Evolutionary conservation across 2,329 filamentous ascomycete genomes (phyloP), one percentile per base, ranked within the genome.

Genomic region (Aspergillus ruber): DNA sequence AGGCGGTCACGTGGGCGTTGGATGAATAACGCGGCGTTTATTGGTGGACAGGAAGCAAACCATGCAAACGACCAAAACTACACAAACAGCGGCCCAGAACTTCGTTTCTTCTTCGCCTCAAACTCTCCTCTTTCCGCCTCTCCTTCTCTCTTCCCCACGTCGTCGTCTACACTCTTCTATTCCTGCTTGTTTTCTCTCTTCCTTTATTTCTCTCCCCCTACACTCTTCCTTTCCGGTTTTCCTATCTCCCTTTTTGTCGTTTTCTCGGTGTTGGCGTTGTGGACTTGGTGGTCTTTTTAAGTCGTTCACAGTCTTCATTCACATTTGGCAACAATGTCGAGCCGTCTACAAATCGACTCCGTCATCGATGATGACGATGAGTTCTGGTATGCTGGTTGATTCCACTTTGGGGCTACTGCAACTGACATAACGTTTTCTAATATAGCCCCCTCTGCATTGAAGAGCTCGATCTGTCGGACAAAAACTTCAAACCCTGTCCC

Each of bases 381-480:
- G 58, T 70, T 69, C 49, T 74, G 72, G 71, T 74, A 64, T 49
- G 68, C 56, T 20, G 17, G 17, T 23, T 32, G 20, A 4, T 12
- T 15, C 23, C 42, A 9, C 36, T 15, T 32, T 18, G 9, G n/a
- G 45, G 39, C 9, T 43, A 13, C 32, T 40, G 32, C 15, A n/a
- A n/a, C n/a, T 18, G 13, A 18, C 21, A 57, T 61, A 63, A 59
- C 20, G 29, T 45, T 43, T 48, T 39, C 39, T 39, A 48, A 29
- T 36, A 2, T 61, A 98, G 93, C 71, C 93, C 93, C 58, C 85
- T 98, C 55, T 98, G 93, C 68, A 95, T 98, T 65, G 93, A 98
- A 74, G 94, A 98, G 75, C 94, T 98, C 66, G 94, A 98, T 72
- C 83, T 98, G 44, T 94, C 90, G 38, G 93, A 98, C 76, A 88